Conservation (phyloP, 495 filamentous ascomycete species). For the Annulohypoxylon maeteangense region DNA sequence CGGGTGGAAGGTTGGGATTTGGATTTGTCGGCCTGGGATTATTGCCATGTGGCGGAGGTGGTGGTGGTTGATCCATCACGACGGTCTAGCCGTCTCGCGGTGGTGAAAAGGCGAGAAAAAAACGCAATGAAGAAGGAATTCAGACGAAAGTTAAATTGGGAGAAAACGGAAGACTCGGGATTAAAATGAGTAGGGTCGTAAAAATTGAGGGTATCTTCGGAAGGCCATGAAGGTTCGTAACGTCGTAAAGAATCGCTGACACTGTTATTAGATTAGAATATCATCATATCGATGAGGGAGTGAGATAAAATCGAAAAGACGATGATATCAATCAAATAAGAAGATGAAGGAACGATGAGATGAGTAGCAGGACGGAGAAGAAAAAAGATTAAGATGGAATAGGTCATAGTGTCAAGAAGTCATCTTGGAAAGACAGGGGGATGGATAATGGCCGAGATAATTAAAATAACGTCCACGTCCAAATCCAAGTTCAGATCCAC, state of each 20-base stretch:
- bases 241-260: constrained; percentile 38
- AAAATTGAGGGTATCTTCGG: constrained; percentile 50
- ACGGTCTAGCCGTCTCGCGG: constrained; percentile 29
- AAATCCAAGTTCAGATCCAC: neutral
- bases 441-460: constrained; percentile 26
- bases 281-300: constrained; percentile 2
- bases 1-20: constrained; percentile 70
- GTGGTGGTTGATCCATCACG: constrained; percentile 37
- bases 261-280: constrained; percentile 20
- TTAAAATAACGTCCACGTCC: constrained; percentile 25
- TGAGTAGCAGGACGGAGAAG: neutral
- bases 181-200: constrained; percentile 25
- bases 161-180: constrained; percentile 44
- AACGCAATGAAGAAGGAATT: constrained; percentile 18
- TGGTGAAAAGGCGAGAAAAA: constrained; percentile 10
- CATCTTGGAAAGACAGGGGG: constrained; percentile 24
- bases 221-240: constrained; percentile 52
- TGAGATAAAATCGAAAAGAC: neutral
- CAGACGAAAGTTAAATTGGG: constrained; percentile 14
- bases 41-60: constrained; percentile 68
- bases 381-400: neutral
- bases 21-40: constrained; percentile 61
- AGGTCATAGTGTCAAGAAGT: constrained; percentile 9
- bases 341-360: neutral
- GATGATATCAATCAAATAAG: neutral